Evolutionary conservation across 2,329 filamentous ascomycete species (phyloP).

Genomic region (Hyphodiscus sp.): DNA sequence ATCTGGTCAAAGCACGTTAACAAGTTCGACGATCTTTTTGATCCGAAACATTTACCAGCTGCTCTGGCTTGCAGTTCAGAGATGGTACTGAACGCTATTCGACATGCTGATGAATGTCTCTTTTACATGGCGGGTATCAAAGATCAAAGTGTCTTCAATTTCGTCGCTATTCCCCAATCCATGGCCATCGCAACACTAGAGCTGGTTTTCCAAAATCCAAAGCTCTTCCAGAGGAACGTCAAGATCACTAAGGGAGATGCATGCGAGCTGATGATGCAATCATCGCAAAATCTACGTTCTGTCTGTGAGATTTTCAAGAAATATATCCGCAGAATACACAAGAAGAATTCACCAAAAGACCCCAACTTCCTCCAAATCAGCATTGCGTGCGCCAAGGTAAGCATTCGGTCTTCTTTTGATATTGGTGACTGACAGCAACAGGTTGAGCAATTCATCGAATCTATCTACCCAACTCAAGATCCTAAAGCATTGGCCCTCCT

Average conservation of each 20-base stretch:
- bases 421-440: slow-evolving; percentile 31
- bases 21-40: slow-evolving; percentile 84
- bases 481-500: slow-evolving; percentile 49
- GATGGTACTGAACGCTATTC: slow-evolving; percentile 87
- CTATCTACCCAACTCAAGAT: slow-evolving; percentile 80
- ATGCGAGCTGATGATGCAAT: slow-evolving; percentile 85
- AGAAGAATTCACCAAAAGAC: slow-evolving; percentile 90
- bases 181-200: slow-evolving; percentile 98
- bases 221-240: slow-evolving; percentile 78
- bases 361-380: slow-evolving; percentile 91
- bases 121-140: slow-evolving; percentile 94
- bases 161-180: slow-evolving; percentile 89
- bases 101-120: slow-evolving; percentile 86
- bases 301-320: slow-evolving; percentile 76
- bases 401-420: slow-evolving; percentile 15
- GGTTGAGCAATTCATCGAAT: slow-evolving; percentile 95
- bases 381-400: slow-evolving; percentile 77
- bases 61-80: slow-evolving; percentile 84
- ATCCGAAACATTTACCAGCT: slow-evolving; percentile 67
- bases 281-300: slow-evolving; percentile 79
- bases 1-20: slow-evolving; percentile 96
- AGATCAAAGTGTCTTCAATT: slow-evolving; percentile 98
- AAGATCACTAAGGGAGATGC: slow-evolving; percentile 97
- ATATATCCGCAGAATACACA: slow-evolving; percentile 75
- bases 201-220: slow-evolving; percentile 83